phyloP scores from a whole-genome alignment of 805 yeast genomes.

The Metschnikowia cubensis region DNA sequence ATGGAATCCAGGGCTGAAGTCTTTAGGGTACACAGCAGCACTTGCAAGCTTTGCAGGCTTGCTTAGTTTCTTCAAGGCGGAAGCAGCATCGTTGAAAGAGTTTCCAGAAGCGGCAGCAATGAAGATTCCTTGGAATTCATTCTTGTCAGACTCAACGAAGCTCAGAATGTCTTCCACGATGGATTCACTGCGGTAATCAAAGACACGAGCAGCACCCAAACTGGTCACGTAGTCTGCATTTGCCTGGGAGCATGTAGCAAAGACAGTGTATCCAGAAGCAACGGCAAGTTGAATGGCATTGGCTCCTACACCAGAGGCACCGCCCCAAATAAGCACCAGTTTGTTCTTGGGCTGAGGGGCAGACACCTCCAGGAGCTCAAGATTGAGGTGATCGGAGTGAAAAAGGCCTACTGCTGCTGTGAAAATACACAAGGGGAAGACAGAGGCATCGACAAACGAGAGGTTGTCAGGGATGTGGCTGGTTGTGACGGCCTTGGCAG shows the following conservation, averaged over 20 bases:
- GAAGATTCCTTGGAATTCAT: slow-evolving; percentile 9
- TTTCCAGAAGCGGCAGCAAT: slow-evolving; percentile 10
- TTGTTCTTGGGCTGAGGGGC: slow-evolving; percentile 3
- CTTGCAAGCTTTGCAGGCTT: slow-evolving; percentile 3
- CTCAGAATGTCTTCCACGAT: slow-evolving; percentile 5
- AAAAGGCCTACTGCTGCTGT: slow-evolving; percentile 9
- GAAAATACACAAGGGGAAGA: slow-evolving; percentile 7
- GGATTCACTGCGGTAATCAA: slow-evolving; percentile 7
- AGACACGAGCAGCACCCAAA: slow-evolving; percentile 7
- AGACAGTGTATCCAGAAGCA: slow-evolving; percentile 10
- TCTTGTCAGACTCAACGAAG: slow-evolving; percentile 2
- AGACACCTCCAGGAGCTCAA: slow-evolving; percentile 3
- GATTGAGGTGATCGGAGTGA: slow-evolving; percentile 5
- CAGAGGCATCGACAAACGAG: slow-evolving; percentile 9
- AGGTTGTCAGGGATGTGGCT: slow-evolving; percentile 5
- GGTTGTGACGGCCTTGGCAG: slow-evolving; percentile 5
- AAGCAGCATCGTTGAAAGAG: slow-evolving; percentile 8
- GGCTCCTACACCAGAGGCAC: slow-evolving; percentile 12
- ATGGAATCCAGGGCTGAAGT: slow-evolving; percentile 4
- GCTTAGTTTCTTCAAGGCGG: slow-evolving; percentile 1
- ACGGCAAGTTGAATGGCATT: slow-evolving; percentile 13
- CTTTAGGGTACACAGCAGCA: slow-evolving; percentile 8
- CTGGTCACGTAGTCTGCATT: slow-evolving; percentile 4
- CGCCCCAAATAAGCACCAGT: slow-evolving; percentile 12
- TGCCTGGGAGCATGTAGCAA: slow-evolving; percentile 9